Evolutionary conservation across 306 rosid genomes (phyloP).

Genomic region (Corylus heterophylla): DNA sequence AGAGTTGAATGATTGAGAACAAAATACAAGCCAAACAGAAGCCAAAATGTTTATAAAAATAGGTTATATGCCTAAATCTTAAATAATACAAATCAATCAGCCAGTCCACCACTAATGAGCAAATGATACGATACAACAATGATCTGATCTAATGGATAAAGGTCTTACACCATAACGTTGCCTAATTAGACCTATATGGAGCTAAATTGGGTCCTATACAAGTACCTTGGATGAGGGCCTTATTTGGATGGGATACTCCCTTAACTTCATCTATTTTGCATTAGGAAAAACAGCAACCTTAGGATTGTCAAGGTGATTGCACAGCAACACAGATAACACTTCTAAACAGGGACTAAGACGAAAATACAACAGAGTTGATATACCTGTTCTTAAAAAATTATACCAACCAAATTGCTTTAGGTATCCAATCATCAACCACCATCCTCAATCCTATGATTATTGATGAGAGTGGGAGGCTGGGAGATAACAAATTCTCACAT

Average conservation of each 20-base stretch:
- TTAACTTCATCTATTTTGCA: background rate
- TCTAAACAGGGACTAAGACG: background rate
- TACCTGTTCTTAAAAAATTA: background rate
- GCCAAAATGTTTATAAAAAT: background rate
- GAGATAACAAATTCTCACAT: background rate
- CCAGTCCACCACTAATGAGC: background rate
- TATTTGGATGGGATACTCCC: background rate
- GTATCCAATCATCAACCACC: slow-evolving; percentile 4
- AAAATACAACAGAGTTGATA: background rate
- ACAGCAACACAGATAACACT: background rate
- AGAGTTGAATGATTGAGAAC: background rate
- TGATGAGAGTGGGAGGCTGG: background rate
- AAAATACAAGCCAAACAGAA: background rate
- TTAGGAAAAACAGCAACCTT: background rate
- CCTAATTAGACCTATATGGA: background rate
- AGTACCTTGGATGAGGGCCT: background rate
- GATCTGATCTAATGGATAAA: background rate
- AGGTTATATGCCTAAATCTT: background rate
- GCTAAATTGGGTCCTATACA: background rate
- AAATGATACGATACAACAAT: background rate
- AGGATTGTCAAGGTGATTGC: background rate
- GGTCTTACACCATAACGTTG: background rate
- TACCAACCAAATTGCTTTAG: background rate
- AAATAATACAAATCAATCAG: background rate
- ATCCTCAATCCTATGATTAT: slow-evolving; percentile 2